A percentile compares a stretch with the other conserved stretches of the same genome.
Evolutionary conservation across 768 basidiomycete genomes (phyloP).

Genomic region (Termitomyces sp.): DNA sequence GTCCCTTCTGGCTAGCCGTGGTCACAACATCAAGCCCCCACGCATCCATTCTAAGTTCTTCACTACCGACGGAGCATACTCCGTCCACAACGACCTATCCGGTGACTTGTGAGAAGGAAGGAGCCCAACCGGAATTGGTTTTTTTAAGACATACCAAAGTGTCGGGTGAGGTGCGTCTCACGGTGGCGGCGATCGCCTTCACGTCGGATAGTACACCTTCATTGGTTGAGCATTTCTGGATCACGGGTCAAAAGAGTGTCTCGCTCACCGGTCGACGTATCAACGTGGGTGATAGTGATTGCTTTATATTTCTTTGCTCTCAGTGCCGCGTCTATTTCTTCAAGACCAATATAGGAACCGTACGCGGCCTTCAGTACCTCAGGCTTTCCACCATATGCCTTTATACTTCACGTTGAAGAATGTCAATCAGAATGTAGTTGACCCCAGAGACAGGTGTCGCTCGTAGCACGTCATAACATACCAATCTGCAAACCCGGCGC

Average conservation of each 20-base stretch:
- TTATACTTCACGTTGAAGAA: conserved; percentile 2
- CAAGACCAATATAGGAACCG: conserved; percentile 57
- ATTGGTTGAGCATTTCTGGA: background rate
- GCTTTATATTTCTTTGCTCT: conserved; percentile 72
- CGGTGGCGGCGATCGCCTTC: conserved; percentile 62
- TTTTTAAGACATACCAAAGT: conserved; percentile 54
- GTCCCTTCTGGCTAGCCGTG: conserved; percentile 81
- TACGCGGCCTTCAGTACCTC: conserved; percentile 69
- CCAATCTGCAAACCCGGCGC: conserved; percentile 81
- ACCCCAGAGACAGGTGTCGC: conserved; percentile 48
- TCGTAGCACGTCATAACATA: conserved; percentile 29
- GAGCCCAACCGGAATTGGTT: background rate
- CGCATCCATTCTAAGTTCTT: conserved; percentile 84
- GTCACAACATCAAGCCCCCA: conserved; percentile 87
- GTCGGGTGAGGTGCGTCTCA: conserved; percentile 71
- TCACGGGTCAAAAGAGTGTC: background rate
- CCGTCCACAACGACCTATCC: conserved; percentile 72
- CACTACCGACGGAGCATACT: conserved; percentile 90
- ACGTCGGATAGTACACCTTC: conserved; percentile 76
- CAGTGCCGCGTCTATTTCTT: conserved; percentile 61
- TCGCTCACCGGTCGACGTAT: conserved; percentile 69
- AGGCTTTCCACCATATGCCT: conserved; percentile 77
- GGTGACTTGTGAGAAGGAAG: conserved; percentile 1
- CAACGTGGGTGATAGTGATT: conserved; percentile 87
- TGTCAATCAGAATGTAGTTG: background rate